Evolutionary conservation across 805 yeast genomes (phyloP).

Genomic region (Metschnikowia anglica): DNA sequence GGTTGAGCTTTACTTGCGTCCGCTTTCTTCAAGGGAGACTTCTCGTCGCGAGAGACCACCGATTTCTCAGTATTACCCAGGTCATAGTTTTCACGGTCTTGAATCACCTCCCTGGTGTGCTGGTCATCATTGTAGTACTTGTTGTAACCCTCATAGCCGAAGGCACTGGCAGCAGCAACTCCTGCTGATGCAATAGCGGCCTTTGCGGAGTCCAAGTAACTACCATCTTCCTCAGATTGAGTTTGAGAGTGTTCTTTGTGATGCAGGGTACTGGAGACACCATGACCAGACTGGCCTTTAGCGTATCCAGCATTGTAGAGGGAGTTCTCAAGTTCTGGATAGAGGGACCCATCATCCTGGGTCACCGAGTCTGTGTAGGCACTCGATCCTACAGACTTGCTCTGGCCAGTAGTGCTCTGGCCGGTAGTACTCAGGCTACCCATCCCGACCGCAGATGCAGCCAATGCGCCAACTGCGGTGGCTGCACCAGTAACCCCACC

Average conservation of each 20-base stretch:
- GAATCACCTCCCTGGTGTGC: slow-evolving; percentile 6
- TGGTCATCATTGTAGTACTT: slow-evolving; percentile 14
- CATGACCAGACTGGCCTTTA: slow-evolving; percentile 4
- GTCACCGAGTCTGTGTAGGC: slow-evolving; percentile 1
- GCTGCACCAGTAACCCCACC: slow-evolving; percentile 17
- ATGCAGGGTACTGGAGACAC: neutral
- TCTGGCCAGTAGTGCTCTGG: neutral
- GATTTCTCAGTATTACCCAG: neutral
- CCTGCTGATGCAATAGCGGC: slow-evolving; percentile 23
- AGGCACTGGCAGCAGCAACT: slow-evolving; percentile 24
- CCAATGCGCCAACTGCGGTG: slow-evolving; percentile 21
- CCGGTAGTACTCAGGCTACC: neutral
- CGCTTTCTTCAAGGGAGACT: neutral
- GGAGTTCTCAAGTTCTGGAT: slow-evolving; percentile 9
- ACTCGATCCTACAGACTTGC: neutral
- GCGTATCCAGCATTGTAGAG: slow-evolving; percentile 11
- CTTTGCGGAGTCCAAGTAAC: slow-evolving; percentile 17
- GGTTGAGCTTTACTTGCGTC: no score
- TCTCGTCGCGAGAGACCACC: no score
- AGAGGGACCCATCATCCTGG: neutral
- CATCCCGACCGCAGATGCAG: slow-evolving; percentile 13
- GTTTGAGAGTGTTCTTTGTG: neutral
- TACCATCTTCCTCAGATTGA: neutral
- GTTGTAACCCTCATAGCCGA: slow-evolving; percentile 23
- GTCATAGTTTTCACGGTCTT: neutral